phyloP scores from a whole-genome alignment of 1,284 basidiomycete species.

The Pyrrhoderma noxium region DNA sequence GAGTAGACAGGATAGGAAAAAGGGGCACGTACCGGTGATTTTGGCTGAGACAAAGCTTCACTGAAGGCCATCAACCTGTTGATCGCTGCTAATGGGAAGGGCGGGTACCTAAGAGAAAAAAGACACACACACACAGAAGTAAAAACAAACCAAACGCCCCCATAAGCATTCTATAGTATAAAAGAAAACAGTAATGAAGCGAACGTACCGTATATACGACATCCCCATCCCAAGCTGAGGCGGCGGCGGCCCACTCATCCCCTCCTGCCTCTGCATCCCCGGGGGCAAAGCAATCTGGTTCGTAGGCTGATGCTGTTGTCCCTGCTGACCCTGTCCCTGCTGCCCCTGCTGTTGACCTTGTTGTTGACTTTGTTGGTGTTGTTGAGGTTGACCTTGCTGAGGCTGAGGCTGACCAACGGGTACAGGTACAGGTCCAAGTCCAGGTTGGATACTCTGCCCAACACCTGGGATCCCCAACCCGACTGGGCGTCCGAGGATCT shows the following conservation, averaged over 20 bases:
- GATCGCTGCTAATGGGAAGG: slow-evolving; percentile 1
- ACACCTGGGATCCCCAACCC: too few species aligned
- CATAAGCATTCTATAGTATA: neutral
- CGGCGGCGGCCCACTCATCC: slow-evolving; percentile 2
- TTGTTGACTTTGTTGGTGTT: slow-evolving; percentile 8
- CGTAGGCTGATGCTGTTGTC: neutral
- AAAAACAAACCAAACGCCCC: neutral
- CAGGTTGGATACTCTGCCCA: too few species aligned
- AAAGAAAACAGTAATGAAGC: neutral
- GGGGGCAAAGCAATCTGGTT: too few species aligned
- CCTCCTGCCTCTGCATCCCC: slow-evolving; percentile 11
- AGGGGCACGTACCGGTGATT: slow-evolving; percentile 3
- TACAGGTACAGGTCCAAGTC: too few species aligned
- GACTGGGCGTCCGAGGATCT: neutral
- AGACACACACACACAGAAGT: too few species aligned
- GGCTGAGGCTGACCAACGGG: neutral
- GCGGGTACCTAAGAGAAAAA: neutral
- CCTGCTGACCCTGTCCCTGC: neutral
- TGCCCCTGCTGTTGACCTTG: neutral
- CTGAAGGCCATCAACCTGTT: slow-evolving; percentile 8
- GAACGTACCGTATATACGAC: too few species aligned
- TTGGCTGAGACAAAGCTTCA: slow-evolving; percentile 13
- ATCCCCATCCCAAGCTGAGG: neutral
- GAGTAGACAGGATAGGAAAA: too few species aligned
- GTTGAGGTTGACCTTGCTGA: too few species aligned